Base-by-base conservation (phyloP, 2,329 filamentous ascomycete genomes). In the Apiospora hydei region DNA sequence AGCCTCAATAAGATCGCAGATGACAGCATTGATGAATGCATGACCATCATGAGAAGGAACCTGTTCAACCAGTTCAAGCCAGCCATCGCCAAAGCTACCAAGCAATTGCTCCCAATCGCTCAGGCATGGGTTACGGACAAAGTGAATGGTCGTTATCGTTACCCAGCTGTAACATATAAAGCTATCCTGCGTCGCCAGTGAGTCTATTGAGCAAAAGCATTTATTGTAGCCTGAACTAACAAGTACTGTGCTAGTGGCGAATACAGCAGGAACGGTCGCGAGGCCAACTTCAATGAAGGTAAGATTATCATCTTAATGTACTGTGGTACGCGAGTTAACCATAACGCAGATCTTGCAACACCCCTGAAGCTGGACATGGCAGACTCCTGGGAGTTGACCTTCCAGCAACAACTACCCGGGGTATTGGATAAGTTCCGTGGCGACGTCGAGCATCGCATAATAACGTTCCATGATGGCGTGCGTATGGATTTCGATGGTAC, bases 1-100 rank as follows among this genome's bases (percentile, higher is more conserved):
- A 24, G n/a, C 11, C 47, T 44, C 49, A 30, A n/a, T 10, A 6
- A 26, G 16, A 8, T 8, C 49, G 24, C 18, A 11, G 14, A 16
- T 11, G 7, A 64, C 16, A 44, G 7, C 46, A 57, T 13, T 3
- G 16, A 2, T 2, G 43, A 64, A 6, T 49, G 64, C 18, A 66
- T 30, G 4, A 34, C 11, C 49, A 67, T 47, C 13, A 44, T 71
- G 70, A 44, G 18, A 2, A 41, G 30, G 18, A 26, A 71, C 44
- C 14, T 71, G 38, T 71, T 68, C 41, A 46, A 44, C 24, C 61
- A 46, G 38, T 67, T 71, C 46, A 47, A 69, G 4, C 34, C n/a
- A 10, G 47, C 66, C 11, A 11, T 44, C n/a, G 47, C 4, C 7
- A 18, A 16, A 24, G 38, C 70, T 30, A 24, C 66, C 21, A 26